Evolutionary conservation across 106 monocot species (phyloP).

Genomic region (Dioscorea zingiberensis): DNA sequence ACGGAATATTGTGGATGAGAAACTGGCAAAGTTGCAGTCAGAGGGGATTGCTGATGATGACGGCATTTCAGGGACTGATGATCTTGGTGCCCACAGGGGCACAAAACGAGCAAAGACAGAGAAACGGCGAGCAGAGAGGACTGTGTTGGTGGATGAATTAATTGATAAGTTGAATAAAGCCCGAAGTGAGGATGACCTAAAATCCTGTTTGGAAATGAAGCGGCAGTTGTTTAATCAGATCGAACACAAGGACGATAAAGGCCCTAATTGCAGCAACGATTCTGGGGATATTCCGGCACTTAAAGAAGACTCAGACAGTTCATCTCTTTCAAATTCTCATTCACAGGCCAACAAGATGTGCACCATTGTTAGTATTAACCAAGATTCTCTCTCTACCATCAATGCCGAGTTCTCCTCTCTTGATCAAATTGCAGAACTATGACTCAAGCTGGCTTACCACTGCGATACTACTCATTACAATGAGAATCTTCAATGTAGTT

Average conservation of each 20-base stretch:
- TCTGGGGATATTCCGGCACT: background rate
- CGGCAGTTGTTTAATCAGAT: conserved; percentile 18
- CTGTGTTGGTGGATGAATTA: conserved; percentile 21
- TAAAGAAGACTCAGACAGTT: conserved; percentile 11
- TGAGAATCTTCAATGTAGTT: background rate
- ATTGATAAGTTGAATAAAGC: conserved; percentile 49
- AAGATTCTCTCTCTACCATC: conserved; percentile 20
- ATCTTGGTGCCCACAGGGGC: conserved; percentile 16
- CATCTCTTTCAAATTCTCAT: background rate
- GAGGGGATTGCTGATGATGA: conserved; percentile 9
- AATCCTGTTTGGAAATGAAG: conserved; percentile 35
- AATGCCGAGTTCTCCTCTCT: conserved; percentile 19
- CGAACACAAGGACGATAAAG: background rate
- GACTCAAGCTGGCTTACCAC: background rate
- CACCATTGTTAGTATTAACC: conserved; percentile 19
- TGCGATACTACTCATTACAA: no score
- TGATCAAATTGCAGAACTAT: conserved; percentile 27
- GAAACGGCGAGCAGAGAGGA: conserved; percentile 20
- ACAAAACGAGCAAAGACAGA: conserved; percentile 16
- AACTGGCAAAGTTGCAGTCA: conserved; percentile 26
- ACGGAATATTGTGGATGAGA: conserved; percentile 27
- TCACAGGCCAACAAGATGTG: conserved; percentile 24
- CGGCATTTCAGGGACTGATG: conserved; percentile 5
- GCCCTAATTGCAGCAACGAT: background rate
- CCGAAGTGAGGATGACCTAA: conserved; percentile 55